Conservation (phyloP, 208 protist genomes). For the Naegleria gruberi region DNA sequence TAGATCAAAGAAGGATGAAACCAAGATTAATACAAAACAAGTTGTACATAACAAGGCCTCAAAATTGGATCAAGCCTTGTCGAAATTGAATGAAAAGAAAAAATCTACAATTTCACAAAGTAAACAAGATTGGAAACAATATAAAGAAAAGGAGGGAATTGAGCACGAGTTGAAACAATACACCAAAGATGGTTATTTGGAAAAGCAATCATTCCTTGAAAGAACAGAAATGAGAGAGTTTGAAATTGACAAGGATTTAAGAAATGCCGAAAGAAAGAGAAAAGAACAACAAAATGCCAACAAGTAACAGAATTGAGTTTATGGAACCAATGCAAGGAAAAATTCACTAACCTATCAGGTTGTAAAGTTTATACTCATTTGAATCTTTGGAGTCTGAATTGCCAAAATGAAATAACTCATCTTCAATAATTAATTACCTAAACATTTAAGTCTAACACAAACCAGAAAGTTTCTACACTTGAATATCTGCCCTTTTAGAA, state of each 20-base stretch:
- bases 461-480: too few species aligned
- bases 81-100: neutral
- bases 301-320: too few species aligned
- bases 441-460: too few species aligned
- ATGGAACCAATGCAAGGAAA: too few species aligned
- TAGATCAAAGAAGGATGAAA: neutral
- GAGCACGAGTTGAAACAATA: neutral
- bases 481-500: too few species aligned
- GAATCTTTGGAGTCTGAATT: too few species aligned
- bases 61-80: neutral
- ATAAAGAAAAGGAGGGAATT: neutral
- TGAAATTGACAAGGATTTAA: neutral
- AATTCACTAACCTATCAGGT: too few species aligned
- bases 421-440: too few species aligned
- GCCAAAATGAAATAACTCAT: too few species aligned
- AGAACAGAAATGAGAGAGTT: constrained; percentile 12
- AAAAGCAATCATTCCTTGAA: constrained; percentile 8
- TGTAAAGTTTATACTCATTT: too few species aligned
- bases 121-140: constrained; percentile 14
- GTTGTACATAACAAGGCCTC: neutral
- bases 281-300: neutral
- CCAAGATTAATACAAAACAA: too few species aligned
- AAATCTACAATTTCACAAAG: neutral
- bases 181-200: constrained; percentile 17
- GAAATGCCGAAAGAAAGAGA: neutral